Percentiles rank a stretch among this genome's conserved stretches.
phyloP scores from a whole-genome alignment of 371 early-diverging fungal species.

The Haplosporangium sp. region DNA sequence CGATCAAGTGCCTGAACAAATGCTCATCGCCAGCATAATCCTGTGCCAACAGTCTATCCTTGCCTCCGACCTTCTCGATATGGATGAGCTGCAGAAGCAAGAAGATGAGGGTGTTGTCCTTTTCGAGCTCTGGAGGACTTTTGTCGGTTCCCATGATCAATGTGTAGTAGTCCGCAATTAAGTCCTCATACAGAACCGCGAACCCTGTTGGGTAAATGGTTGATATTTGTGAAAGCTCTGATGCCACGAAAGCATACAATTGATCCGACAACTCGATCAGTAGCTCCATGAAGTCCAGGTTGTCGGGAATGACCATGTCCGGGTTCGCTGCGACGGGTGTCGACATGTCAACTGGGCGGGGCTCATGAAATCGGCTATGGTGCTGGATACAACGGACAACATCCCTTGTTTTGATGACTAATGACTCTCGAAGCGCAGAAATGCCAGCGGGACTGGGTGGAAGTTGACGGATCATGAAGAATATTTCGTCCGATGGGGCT shows the following conservation, averaged over 20 bases:
- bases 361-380: conserved; percentile 62
- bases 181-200: conserved; percentile 64
- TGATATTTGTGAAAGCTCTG: conserved; percentile 58
- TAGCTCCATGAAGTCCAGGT: conserved; percentile 78
- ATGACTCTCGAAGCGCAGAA: conserved; percentile 73
- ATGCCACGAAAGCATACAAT: conserved; percentile 78
- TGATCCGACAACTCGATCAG: conserved; percentile 85
- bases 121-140: conserved; percentile 57
- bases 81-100: conserved; percentile 78
- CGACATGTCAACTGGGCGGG: conserved; percentile 33
- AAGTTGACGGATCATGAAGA: conserved; percentile 64
- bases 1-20: conserved; percentile 74
- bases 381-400: conserved; percentile 75
- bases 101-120: conserved; percentile 83
- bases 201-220: conserved; percentile 47
- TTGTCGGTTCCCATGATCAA: conserved; percentile 57
- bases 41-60: conserved; percentile 61
- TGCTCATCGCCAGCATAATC: conserved; percentile 82
- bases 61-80: conserved; percentile 69
- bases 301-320: conserved; percentile 74
- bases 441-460: conserved; percentile 60
- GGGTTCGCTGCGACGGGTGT: conserved; percentile 40
- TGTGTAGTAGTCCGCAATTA: conserved; percentile 72
- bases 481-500: conserved; percentile 80
- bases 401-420: conserved; percentile 74